Conservation (phyloP, 2,329 filamentous ascomycete species). For the Knoxdaviesia proteae region DNA sequence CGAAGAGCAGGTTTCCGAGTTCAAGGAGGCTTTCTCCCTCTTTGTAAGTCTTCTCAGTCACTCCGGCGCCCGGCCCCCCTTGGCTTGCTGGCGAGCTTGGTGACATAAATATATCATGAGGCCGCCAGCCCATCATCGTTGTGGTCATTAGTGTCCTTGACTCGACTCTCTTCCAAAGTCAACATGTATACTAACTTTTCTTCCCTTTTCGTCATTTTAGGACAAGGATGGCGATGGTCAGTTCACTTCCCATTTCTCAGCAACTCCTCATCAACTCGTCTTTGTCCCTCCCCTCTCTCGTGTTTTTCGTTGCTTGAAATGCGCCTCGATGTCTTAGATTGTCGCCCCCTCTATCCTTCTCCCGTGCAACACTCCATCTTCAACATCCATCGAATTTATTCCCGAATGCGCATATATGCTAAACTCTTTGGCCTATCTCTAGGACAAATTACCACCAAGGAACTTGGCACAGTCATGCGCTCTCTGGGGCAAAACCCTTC, state of each 20-base stretch:
- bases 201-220: constrained; percentile 18
- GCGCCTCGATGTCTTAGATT: too few relatives aligned
- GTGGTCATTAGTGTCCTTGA: too few relatives aligned
- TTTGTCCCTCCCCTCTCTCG: too few relatives aligned
- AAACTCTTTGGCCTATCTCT: constrained; percentile 6
- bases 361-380: too few relatives aligned
- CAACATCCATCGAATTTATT: too few relatives aligned
- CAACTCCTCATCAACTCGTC: neutral
- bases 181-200: too few relatives aligned
- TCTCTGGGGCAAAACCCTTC: constrained; percentile 78
- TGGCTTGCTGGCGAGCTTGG: neutral
- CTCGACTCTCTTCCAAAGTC: too few relatives aligned
- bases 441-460: constrained; percentile 87
- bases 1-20: constrained; percentile 99
- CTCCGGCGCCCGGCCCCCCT: neutral
- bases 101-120: neutral
- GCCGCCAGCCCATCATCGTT: too few relatives aligned
- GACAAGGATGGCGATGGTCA: constrained; percentile 84
- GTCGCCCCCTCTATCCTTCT: too few relatives aligned
- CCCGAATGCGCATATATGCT: constrained; percentile 5
- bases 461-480: constrained; percentile 77
- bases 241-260: constrained; percentile 15
- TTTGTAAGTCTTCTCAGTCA: constrained; percentile 50
- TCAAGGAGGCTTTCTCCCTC: constrained; percentile 99
- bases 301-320: too few relatives aligned